Base-by-base conservation (phyloP, 768 basidiomycete genomes). In the Hygrocybe coccinea region DNA sequence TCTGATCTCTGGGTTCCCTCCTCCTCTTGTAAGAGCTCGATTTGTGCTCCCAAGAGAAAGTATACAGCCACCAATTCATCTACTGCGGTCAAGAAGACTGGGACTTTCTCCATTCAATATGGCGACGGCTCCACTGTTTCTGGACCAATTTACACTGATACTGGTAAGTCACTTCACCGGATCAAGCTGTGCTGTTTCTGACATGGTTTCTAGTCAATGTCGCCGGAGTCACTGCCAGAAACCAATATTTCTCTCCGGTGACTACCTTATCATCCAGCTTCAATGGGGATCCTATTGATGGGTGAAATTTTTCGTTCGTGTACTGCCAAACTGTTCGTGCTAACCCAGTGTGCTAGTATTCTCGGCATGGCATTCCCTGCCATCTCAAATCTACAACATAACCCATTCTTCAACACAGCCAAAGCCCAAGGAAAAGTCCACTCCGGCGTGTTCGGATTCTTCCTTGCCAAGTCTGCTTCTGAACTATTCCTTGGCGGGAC, bases 401-500 rank as follows among this genome's bases (percentile, higher is more conserved):
- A 67, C 15, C 74, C 79, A 0, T 67, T 77, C 47, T 78, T 80
- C 62, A 73, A 79, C 51, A 76, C 75, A 19, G 73, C 82, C 38
- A 57, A 79, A 14, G 60, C 67, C 6, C 68, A 77, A 43, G 67
- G 65, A 12, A 60, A 64, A 35, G 63, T 71, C 2, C 56, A 69
- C 6, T 60, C 72, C 24, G 61, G 72, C 39, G 68, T 74, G 54
- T 83, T 84, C 58, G 72, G 75, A 22, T 75, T 84, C 61, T 78
- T 79, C 57, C 69, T 84, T 43, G 62, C 75, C 9, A 24, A 67
- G 14, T 62, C 66, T 10, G 74, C 70, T 21, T 74, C 79, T n/a
- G 79, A 82, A 64, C 73, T 87, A 12, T 78, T 74, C 57, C 64
- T 87, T 46, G 84, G 84, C 24, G 84, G 82, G 33, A 71, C 73